Evolutionary conservation across 2,329 filamentous ascomycete genomes (phyloP).

Genomic region (Colletotrichum gigasporum): DNA sequence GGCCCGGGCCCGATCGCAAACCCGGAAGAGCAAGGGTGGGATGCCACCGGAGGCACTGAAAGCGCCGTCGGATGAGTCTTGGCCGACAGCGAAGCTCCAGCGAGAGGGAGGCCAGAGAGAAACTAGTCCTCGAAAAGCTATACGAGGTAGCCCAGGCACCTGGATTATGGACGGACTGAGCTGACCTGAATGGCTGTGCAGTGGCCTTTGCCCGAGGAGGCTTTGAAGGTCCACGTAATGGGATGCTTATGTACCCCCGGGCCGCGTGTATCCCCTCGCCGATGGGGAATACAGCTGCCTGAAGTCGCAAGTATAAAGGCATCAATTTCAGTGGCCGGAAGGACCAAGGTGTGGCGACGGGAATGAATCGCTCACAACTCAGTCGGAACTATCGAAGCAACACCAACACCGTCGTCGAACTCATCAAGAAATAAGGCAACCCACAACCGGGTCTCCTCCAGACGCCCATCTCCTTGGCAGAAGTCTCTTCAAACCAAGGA

Average conservation of each 20-base stretch:
- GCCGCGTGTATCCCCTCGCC: conserved; percentile 1
- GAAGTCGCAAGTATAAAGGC: conserved; percentile 3
- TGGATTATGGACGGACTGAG: background rate
- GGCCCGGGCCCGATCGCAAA: background rate
- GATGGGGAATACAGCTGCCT: background rate
- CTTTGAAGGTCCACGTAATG: conserved; percentile 9
- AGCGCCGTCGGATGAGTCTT: background rate
- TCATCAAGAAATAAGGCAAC: background rate
- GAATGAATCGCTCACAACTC: conserved; percentile 1
- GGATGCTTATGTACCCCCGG: background rate
- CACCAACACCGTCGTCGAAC: background rate
- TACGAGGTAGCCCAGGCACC: background rate
- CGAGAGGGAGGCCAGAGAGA: background rate
- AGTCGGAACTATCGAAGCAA: no score
- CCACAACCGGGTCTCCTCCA: no score
- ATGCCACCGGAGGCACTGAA: background rate
- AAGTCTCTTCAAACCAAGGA: no score
- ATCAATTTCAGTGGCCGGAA: background rate
- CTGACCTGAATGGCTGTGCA: conserved; percentile 1
- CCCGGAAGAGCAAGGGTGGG: background rate
- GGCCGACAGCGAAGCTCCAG: background rate
- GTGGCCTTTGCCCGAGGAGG: background rate
- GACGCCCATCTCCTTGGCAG: no score
- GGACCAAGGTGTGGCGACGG: background rate
- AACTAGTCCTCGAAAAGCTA: background rate